These are phyloP conservation scores for Curvularia sp. DNA, from an alignment of 2,329 filamentous ascomycete genomes.

Conservation along the genomic window DNA sequence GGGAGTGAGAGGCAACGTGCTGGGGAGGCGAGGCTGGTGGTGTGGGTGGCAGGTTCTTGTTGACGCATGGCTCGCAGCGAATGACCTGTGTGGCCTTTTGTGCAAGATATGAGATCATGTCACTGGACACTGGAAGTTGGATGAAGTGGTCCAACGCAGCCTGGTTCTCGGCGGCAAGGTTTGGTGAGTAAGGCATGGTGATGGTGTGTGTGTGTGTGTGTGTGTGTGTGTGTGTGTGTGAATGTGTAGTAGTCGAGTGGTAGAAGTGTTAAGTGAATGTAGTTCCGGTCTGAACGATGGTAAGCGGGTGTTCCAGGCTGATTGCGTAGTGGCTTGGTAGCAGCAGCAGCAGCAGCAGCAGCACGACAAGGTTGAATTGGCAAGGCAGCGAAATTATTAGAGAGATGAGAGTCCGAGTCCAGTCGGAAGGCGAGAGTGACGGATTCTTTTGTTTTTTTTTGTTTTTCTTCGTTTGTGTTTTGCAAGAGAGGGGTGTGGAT, in stretches of 20 bases:
- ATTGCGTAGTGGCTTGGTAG: constrained; percentile 40
- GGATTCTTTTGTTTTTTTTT: constrained; percentile 23
- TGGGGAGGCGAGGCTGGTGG: constrained; percentile 67
- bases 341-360: too few species aligned
- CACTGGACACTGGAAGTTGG: constrained; percentile 74
- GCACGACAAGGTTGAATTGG: constrained; percentile 38
- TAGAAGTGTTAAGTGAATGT: constrained; percentile 27
- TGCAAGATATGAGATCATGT: constrained; percentile 81
- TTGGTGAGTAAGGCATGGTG: constrained; percentile 56
- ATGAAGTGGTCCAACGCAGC: constrained; percentile 81
- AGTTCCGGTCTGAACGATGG: constrained; percentile 24
- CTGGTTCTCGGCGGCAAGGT: constrained; percentile 65
- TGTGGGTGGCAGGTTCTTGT: constrained; percentile 63
- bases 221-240: constrained; percentile 21
- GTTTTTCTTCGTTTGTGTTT: too few species aligned
- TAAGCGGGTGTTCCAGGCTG: constrained; percentile 48
- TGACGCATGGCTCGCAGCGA: constrained; percentile 69
- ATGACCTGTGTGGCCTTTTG: constrained; percentile 79
- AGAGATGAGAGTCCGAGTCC: constrained; percentile 35
- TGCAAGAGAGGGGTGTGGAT: constrained; percentile 30
- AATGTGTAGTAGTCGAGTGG: constrained; percentile 18
- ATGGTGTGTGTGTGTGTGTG: constrained; percentile 16
- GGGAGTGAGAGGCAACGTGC: constrained; percentile 56
- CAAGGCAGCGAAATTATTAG: constrained; percentile 38
- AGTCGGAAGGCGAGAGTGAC: constrained; percentile 27